A percentile compares a stretch with the other conserved stretches of the same genome.
phyloP scores from a whole-genome alignment of 495 filamentous ascomycete genomes.

The Podospora appendiculata region DNA sequence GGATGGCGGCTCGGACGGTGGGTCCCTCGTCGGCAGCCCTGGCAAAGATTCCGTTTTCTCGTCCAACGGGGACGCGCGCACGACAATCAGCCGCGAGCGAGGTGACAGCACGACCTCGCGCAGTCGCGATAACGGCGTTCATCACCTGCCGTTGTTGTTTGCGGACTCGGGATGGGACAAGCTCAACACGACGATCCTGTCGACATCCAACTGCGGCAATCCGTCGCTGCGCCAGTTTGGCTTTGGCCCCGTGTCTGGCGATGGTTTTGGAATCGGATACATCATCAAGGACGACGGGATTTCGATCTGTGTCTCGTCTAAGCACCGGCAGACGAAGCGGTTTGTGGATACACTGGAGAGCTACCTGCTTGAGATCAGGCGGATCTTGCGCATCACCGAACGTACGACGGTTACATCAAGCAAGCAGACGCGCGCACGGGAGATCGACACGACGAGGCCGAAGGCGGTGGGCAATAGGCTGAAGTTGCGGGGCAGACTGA shows the following conservation, averaged over 20 bases:
- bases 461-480: constrained; percentile 17
- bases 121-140: constrained; percentile 17
- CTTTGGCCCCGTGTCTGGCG: constrained; percentile 88
- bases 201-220: constrained; percentile 98
- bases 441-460: constrained; percentile 28
- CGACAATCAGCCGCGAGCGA: constrained; percentile 23
- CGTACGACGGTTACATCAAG: constrained; percentile 26
- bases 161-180: constrained; percentile 88
- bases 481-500: constrained; percentile 51
- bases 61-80: constrained; percentile 10
- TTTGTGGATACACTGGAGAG: constrained; percentile 83
- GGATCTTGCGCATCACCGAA: constrained; percentile 63
- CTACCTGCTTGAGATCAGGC: constrained; percentile 84
- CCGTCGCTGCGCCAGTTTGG: constrained; percentile 94
- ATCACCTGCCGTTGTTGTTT: constrained; percentile 69
- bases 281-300: constrained; percentile 97
- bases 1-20: constrained; percentile 36
- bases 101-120: constrained; percentile 28
- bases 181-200: constrained; percentile 88
- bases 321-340: constrained; percentile 86
- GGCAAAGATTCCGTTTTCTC: neutral
- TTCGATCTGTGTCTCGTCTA: constrained; percentile 83
- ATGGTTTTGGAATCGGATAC: constrained; percentile 96
- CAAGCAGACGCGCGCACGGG: constrained; percentile 31
- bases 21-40: constrained; percentile 44